These are phyloP conservation scores for Auricularia cornea DNA, from an alignment of 768 basidiomycete genomes.

Conservation along the genomic window DNA sequence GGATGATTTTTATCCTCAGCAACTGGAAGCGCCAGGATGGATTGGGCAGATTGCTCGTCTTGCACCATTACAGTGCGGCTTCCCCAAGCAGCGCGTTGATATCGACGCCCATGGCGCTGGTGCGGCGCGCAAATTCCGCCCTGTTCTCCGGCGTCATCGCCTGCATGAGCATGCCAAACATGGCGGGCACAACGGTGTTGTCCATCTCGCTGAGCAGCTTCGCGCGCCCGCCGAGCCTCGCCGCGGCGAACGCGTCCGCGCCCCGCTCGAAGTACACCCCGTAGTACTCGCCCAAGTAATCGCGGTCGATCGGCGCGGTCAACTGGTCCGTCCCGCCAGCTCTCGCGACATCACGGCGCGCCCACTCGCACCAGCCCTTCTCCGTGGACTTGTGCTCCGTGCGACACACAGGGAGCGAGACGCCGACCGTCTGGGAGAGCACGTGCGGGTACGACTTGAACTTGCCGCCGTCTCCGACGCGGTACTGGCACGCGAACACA, in stretches of 20 bases:
- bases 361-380: background rate
- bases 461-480: background rate
- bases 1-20: no score
- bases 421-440: background rate
- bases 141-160: background rate
- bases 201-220: background rate
- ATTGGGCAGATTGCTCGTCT: no score
- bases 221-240: background rate
- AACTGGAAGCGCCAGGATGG: no score
- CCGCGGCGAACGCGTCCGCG: background rate
- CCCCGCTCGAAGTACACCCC: background rate
- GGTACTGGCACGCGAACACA: background rate
- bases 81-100: no score
- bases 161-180: background rate
- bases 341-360: background rate
- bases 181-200: background rate
- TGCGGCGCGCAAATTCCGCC: background rate
- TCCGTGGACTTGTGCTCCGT: background rate
- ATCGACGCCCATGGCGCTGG: background rate
- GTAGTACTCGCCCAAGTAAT: background rate
- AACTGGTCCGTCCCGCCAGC: no score
- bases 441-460: background rate
- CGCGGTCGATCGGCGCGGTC: background rate
- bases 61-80: no score
- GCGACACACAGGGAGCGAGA: background rate